A percentile compares a stretch with the other conserved stretches of the same genome.
Conservation (phyloP, 2,329 filamentous ascomycete genomes). For the Calonectria pteridis region DNA sequence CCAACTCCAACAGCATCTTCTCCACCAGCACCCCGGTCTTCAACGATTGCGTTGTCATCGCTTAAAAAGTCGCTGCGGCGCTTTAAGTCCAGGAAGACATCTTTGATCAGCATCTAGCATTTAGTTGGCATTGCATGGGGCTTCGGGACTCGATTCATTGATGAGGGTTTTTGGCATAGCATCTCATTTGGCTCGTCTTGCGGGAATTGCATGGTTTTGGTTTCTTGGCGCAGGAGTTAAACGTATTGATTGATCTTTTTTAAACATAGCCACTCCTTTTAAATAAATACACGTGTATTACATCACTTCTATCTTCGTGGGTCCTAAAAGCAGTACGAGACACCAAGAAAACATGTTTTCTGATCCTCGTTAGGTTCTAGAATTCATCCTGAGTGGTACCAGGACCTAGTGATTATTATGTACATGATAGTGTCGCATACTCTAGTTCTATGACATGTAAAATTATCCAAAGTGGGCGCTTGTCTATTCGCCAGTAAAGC, state of each 20-base stretch:
- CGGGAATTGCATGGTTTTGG: background rate
- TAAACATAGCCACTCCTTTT: background rate
- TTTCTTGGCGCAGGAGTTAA: background rate
- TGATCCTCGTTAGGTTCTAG: background rate
- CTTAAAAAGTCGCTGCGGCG: background rate
- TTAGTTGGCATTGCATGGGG: background rate
- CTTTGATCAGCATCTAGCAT: no score
- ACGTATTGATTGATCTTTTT: background rate
- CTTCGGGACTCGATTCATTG: background rate
- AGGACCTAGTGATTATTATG: no score
- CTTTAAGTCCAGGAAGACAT: background rate
- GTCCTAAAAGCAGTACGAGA: background rate
- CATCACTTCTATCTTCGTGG: background rate
- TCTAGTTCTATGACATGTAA: no score
- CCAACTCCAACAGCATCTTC: conserved; percentile 10
- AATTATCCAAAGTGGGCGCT: no score
- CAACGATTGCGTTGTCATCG: background rate
- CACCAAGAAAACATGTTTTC: background rate
- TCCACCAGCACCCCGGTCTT: conserved; percentile 9
- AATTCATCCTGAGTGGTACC: no score
- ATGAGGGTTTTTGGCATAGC: background rate
- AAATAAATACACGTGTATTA: background rate
- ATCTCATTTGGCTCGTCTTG: background rate
- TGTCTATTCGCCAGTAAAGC: no score
- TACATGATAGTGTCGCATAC: no score